phyloP scores from a whole-genome alignment of 495 filamentous ascomycete genomes.

The Lepraria neglecta region DNA sequence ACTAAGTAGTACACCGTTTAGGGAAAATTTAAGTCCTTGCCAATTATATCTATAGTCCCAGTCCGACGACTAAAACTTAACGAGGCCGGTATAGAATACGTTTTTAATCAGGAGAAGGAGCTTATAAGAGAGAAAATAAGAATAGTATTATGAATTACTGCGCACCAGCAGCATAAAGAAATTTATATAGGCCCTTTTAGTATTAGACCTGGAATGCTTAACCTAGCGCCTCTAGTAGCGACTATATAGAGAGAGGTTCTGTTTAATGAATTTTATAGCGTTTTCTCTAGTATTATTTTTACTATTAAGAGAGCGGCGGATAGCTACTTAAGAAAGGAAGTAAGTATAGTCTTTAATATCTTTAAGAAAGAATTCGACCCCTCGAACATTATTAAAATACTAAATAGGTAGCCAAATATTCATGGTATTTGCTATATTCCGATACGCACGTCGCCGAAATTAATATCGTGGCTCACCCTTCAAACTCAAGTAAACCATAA shows the following conservation, averaged over 20 bases:
- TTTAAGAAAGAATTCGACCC: slow-evolving; percentile 34
- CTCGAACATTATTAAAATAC: slow-evolving; percentile 28
- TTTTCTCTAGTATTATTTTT: slow-evolving; percentile 59
- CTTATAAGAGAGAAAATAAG: slow-evolving; percentile 63
- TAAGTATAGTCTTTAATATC: slow-evolving; percentile 27
- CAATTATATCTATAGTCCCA: slow-evolving; percentile 61
- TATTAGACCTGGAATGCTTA: slow-evolving; percentile 56
- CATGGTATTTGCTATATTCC: neutral
- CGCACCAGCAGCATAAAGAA: slow-evolving; percentile 48
- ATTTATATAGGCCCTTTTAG: slow-evolving; percentile 65
- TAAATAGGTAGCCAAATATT: neutral
- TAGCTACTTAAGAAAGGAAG: slow-evolving; percentile 22
- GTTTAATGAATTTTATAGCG: slow-evolving; percentile 54
- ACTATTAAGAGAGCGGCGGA: slow-evolving; percentile 45
- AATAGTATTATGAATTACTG: slow-evolving; percentile 57
- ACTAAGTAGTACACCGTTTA: slow-evolving; percentile 34
- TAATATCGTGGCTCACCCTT: too few relatives aligned
- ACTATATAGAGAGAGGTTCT: slow-evolving; percentile 59
- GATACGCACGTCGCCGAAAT: too few relatives aligned
- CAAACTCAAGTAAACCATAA: too few relatives aligned
- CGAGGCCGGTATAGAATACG: slow-evolving; percentile 52
- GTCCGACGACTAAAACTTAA: slow-evolving; percentile 62
- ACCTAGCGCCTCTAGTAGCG: slow-evolving; percentile 58
- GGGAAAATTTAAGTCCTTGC: slow-evolving; percentile 40
- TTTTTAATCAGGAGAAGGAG: slow-evolving; percentile 57